Percentiles rank a stretch among this genome's conserved stretches.
phyloP scores from a whole-genome alignment of 2,329 filamentous ascomycete genomes.

The Thelonectria rubi region DNA sequence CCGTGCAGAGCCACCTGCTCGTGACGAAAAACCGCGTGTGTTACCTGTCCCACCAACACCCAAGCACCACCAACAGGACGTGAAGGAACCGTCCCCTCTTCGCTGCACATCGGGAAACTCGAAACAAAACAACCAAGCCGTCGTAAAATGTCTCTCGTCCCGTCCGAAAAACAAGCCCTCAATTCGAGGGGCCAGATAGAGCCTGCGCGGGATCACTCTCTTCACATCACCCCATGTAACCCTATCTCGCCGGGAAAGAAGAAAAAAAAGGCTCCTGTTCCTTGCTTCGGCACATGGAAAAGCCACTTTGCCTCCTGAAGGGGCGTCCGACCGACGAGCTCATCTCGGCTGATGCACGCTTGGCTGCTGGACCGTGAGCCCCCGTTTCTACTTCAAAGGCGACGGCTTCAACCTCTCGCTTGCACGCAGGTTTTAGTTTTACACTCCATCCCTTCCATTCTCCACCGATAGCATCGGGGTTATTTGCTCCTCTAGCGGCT shows the following conservation, averaged over 20 bases:
- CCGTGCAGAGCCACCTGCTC: slow-evolving; percentile 12
- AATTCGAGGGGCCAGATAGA: background rate
- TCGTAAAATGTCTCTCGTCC: background rate
- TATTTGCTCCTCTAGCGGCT: slow-evolving; percentile 7
- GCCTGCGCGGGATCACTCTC: slow-evolving; percentile 13
- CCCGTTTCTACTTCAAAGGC: background rate
- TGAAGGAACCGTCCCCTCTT: background rate
- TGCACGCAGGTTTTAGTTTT: background rate
- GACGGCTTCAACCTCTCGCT: background rate
- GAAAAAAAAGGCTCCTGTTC: slow-evolving; percentile 10
- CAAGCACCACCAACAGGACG: background rate
- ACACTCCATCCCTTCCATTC: background rate
- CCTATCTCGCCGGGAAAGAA: slow-evolving; percentile 20
- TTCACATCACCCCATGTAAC: slow-evolving; percentile 23
- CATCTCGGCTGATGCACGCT: slow-evolving; percentile 38
- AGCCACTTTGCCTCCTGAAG: background rate
- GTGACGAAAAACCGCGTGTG: slow-evolving; percentile 3
- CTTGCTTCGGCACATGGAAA: slow-evolving; percentile 12
- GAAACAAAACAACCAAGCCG: slow-evolving; percentile 6
- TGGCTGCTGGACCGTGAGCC: slow-evolving; percentile 11
- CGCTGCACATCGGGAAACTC: background rate
- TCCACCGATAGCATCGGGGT: slow-evolving; percentile 13
- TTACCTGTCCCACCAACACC: background rate
- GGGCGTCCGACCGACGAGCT: slow-evolving; percentile 15
- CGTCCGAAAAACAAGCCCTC: background rate